These are phyloP conservation scores for Gynochthodes officinalis DNA, from an alignment of 257 asterid genomes.

Conservation along the genomic window DNA sequence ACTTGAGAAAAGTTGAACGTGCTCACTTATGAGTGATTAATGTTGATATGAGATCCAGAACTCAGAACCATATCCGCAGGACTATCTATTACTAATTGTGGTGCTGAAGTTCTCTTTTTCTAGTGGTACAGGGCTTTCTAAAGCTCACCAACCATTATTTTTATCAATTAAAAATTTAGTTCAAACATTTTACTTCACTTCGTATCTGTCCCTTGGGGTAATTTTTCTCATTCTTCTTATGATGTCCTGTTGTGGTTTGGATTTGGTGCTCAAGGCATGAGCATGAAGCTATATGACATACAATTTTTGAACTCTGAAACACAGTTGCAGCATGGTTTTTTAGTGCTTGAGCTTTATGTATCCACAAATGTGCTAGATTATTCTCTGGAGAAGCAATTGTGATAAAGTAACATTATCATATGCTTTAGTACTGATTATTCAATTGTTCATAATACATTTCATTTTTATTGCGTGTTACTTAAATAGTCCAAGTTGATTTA, in stretches of 20 bases:
- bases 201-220: not conserved
- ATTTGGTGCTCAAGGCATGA: not conserved
- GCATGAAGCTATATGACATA: not conserved
- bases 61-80: not conserved
- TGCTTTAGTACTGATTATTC: not conserved
- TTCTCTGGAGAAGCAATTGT: not conserved
- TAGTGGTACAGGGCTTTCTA: not conserved
- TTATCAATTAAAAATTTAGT: not conserved
- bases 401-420: not conserved
- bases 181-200: not conserved
- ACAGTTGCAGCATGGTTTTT: not conserved
- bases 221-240: not conserved
- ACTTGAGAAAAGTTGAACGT: not conserved
- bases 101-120: not conserved
- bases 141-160: slow-evolving; percentile 1
- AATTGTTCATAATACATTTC: not conserved
- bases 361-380: not conserved
- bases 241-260: slow-evolving; percentile 1
- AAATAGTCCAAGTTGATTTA: slow-evolving; percentile 1
- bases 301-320: not conserved
- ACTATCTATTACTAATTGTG: not conserved
- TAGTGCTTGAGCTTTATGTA: not conserved
- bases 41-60: not conserved
- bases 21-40: not conserved
- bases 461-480: not conserved